Evolutionary conservation across 768 basidiomycete species (phyloP).

Genomic region (Tephrocybe sp.): DNA sequence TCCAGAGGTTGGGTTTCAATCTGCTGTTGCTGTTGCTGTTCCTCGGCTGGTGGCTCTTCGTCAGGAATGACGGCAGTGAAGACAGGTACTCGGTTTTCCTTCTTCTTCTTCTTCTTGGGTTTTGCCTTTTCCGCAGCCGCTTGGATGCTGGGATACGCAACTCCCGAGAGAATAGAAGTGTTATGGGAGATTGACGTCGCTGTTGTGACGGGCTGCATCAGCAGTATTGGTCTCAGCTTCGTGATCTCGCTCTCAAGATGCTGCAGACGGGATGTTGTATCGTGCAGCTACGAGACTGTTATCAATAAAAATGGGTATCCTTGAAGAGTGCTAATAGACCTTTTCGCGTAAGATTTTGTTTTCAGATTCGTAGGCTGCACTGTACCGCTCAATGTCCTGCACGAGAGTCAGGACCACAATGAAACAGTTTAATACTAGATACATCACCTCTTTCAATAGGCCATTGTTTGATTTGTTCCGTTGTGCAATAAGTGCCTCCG

Average conservation of each 20-base stretch:
- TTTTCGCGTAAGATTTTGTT: conserved; percentile 61
- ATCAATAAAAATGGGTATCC: background rate
- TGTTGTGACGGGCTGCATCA: conserved; percentile 55
- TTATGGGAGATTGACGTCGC: conserved; percentile 20
- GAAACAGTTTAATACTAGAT: background rate
- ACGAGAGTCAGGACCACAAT: conserved; percentile 7
- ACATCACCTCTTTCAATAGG: conserved; percentile 18
- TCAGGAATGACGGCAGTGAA: conserved; percentile 10
- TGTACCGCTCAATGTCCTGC: conserved; percentile 59
- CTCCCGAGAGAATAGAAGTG: conserved; percentile 21
- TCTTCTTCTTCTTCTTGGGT: conserved; percentile 24
- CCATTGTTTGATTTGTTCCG: conserved; percentile 36
- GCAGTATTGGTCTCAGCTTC: conserved; percentile 65
- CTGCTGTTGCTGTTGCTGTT: conserved; percentile 5
- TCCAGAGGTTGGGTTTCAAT: conserved; percentile 12
- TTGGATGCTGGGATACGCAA: conserved; percentile 26
- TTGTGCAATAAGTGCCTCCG: conserved; percentile 63
- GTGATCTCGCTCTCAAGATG: conserved; percentile 63
- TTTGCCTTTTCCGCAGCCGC: conserved; percentile 21
- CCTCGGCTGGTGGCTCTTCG: background rate
- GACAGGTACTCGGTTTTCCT: conserved; percentile 16
- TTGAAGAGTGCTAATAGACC: conserved; percentile 34
- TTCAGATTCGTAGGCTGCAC: conserved; percentile 54
- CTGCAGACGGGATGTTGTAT: conserved; percentile 53
- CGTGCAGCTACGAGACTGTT: conserved; percentile 46